Conservation (phyloP, 441 rosid genomes). For the Theobroma grandiflorum region DNA sequence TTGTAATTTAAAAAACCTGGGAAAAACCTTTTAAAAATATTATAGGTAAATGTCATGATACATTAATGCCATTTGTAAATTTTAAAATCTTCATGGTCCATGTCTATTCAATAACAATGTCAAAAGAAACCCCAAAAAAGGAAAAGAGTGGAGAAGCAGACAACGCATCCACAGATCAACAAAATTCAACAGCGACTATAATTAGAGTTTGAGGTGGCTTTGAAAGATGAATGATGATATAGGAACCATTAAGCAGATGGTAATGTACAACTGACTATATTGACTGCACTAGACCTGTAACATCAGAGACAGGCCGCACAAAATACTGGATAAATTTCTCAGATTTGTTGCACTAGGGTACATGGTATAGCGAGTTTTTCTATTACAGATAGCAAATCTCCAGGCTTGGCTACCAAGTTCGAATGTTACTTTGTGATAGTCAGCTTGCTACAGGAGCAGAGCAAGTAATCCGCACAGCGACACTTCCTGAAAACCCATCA, state of each 20-base stretch:
- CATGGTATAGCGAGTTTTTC: not conserved
- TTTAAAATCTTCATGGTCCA: too few relatives aligned
- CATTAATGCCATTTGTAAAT: too few relatives aligned
- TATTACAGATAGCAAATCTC: not conserved
- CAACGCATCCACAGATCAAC: not conserved
- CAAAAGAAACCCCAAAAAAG: too few relatives aligned
- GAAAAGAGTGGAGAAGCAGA: not conserved
- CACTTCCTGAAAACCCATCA: not conserved
- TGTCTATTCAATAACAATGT: too few relatives aligned
- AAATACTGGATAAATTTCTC: constrained; percentile 7
- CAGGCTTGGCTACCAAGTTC: not conserved
- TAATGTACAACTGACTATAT: not conserved
- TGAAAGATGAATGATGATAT: not conserved
- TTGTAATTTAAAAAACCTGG: too few relatives aligned
- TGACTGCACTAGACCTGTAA: not conserved
- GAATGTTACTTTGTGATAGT: not conserved
- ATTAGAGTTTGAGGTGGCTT: not conserved
- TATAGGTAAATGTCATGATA: too few relatives aligned
- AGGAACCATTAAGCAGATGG: not conserved
- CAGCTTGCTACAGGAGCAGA: not conserved
- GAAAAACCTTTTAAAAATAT: too few relatives aligned
- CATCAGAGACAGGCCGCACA: not conserved
- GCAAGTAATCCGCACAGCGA: not conserved
- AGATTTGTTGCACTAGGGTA: not conserved
- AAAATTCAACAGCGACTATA: not conserved